Conservation (phyloP, 2,329 filamentous ascomycete genomes). For the Fusarium chlamydosporum region DNA sequence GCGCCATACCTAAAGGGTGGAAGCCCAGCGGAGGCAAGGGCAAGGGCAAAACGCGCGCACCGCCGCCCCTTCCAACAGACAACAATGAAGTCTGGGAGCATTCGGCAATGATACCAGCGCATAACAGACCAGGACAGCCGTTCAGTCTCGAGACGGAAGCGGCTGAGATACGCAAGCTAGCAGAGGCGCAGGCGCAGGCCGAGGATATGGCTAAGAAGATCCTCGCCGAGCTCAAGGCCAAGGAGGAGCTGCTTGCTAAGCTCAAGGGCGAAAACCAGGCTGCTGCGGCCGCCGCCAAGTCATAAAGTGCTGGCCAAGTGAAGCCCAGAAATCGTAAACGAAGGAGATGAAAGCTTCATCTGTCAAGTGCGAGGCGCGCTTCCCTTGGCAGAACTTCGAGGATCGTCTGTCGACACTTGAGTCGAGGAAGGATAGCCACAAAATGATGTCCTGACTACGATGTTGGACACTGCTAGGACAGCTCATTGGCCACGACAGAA, state of each 20-base stretch:
- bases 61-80: constrained; percentile 56
- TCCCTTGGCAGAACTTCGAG: neutral
- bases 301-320: constrained; percentile 44
- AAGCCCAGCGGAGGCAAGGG: constrained; percentile 67
- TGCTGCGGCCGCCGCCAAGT: constrained; percentile 53
- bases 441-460: neutral
- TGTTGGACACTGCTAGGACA: neutral
- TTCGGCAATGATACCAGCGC: constrained; percentile 81
- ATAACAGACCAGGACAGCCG: constrained; percentile 75
- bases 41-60: constrained; percentile 61
- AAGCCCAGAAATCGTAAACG: constrained; percentile 14
- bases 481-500: neutral
- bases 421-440: neutral
- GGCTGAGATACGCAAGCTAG: constrained; percentile 71
- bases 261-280: constrained; percentile 73
- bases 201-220: constrained; percentile 71
- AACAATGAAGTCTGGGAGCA: constrained; percentile 72
- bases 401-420: neutral
- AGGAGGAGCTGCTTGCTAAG: constrained; percentile 72
- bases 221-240: constrained; percentile 72
- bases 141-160: constrained; percentile 80
- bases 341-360: constrained; percentile 8
- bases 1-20: constrained; percentile 69
- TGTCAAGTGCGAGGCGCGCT: neutral
- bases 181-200: constrained; percentile 75